A percentile compares a stretch with the other conserved stretches of the same genome.
Conservation (phyloP, 2,329 filamentous ascomycete species). For the Sphaerulina vaccinii region DNA sequence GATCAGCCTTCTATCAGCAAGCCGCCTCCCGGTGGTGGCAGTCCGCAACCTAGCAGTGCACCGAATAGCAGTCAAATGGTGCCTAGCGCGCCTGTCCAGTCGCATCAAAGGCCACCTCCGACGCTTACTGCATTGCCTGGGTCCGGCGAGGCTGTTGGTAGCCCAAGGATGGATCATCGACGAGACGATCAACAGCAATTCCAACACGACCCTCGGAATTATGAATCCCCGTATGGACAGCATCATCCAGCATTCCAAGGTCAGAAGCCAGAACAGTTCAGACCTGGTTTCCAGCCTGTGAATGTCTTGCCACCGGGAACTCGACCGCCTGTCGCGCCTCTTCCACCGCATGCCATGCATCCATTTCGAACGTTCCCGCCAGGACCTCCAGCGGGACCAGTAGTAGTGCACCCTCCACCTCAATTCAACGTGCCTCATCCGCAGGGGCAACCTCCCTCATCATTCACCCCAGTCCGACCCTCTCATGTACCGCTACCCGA, state of each 20-base stretch:
- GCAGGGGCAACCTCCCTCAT: background rate
- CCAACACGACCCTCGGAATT: background rate
- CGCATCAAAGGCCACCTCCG: slow-evolving; percentile 3
- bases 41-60: background rate
- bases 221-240: slow-evolving; percentile 51
- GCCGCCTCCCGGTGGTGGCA: background rate
- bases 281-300: slow-evolving; percentile 1
- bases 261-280: slow-evolving; percentile 33
- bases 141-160: background rate
- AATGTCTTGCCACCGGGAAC: background rate
- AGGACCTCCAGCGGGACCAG: too few relatives aligned
- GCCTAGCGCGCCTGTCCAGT: background rate
- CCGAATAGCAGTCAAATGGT: background rate
- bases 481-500: slow-evolving; percentile 9
- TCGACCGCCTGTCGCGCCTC: background rate
- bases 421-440: slow-evolving; percentile 1
- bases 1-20: background rate
- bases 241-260: slow-evolving; percentile 28
- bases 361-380: slow-evolving; percentile 8
- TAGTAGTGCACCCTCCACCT: background rate
- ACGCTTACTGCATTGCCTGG: slow-evolving; percentile 2
- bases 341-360: slow-evolving; percentile 1
- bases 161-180: background rate
- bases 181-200: background rate
- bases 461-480: slow-evolving; percentile 1